Evolutionary conservation across 1,284 basidiomycete genomes (phyloP).

Genomic region (Heterobasidion irregulare): DNA sequence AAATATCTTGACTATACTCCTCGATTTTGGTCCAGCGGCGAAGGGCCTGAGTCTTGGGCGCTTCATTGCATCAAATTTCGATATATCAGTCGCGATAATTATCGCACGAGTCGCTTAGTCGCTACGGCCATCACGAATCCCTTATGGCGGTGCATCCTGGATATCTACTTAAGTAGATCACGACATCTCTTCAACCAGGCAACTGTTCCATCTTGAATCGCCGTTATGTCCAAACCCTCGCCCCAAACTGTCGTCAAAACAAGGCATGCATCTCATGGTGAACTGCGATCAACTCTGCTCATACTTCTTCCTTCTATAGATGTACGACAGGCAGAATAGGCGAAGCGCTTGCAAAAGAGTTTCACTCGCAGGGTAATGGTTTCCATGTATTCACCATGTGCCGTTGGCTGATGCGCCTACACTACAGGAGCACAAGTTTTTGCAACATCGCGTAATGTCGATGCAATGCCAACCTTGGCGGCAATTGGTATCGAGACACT

Average conservation of each 20-base stretch:
- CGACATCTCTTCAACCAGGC: too few relatives aligned
- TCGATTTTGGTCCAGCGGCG: too few relatives aligned
- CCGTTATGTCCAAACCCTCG: neutral
- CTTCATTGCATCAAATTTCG: too few relatives aligned
- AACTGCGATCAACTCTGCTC: neutral
- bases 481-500: slow-evolving; percentile 15
- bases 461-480: neutral
- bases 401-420: neutral
- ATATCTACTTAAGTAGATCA: too few relatives aligned
- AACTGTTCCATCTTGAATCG: too few relatives aligned
- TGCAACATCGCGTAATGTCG: slow-evolving; percentile 19
- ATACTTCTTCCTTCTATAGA: neutral
- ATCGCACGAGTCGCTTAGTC: too few relatives aligned
- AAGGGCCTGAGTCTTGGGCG: too few relatives aligned
- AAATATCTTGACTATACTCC: too few relatives aligned
- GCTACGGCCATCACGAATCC: too few relatives aligned
- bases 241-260: neutral
- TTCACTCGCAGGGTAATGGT: neutral
- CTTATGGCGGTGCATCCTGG: too few relatives aligned
- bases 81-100: too few relatives aligned
- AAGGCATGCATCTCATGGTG: neutral
- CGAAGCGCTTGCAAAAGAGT: neutral
- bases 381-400: neutral
- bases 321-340: neutral
- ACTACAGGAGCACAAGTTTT: slow-evolving; percentile 20